Base-by-base conservation (phyloP, 129 eudicot species). In the Flaveria sonorensis region DNA sequence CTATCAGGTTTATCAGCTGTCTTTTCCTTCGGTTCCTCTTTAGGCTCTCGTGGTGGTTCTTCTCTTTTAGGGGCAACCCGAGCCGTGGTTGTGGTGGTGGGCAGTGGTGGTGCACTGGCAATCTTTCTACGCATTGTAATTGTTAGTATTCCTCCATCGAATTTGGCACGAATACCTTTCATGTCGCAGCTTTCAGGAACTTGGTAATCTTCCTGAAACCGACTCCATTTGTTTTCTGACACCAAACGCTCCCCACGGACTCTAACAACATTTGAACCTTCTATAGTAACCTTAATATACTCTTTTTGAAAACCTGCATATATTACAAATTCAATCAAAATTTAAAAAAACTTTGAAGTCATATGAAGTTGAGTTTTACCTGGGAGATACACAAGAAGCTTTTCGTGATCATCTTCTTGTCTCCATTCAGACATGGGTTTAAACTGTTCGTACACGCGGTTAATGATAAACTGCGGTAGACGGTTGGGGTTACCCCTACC, bases 401-500 rank as follows among this genome's bases (percentile, higher is more conserved):
- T 64, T 45, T 85, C 85, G 56, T 82, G 47, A 74, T 85, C 84
- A 62, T 70, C 81, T 40, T 85, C 90, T 74, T 83, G 86, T 51
- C 83, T 83, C 94, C 96, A 84, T 79, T 90, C 92, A 40, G 80
- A 82, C 50, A 13, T 68, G 60, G 98, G 98, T 68, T 68, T 85
- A 78, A 88, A 88, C 46, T 85, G 85, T 84, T 86, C 89, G 20
- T 84, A 82, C 16, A 80, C 76, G 9, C 83, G 87, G 21, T 80
- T 74, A 0, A 14, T 57, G 4, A 26, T 81, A 21, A 68, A 42
- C 70, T 62, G 52, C 23, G 57, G 12, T 57, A 77, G 82, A 26
- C 80, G 81, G 62, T 9, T 74, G 2, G 83, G 83, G 65, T 65
- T 75, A 24, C 19, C 82, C 65, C 79, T 83, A 26, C 86, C 85